phyloP scores from a whole-genome alignment of 805 yeast genomes.

The Pichia ethanolica region DNA sequence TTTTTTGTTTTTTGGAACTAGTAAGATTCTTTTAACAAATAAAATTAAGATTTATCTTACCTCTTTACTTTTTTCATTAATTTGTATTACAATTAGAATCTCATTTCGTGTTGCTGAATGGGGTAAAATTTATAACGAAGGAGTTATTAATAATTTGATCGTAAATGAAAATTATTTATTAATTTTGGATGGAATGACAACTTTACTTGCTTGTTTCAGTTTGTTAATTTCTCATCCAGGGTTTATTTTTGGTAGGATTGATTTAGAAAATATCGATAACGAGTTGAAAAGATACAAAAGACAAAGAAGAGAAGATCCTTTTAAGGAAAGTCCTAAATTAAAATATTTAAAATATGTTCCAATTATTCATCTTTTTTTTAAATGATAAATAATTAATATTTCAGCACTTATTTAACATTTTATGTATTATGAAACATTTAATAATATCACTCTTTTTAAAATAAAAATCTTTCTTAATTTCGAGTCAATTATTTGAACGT shows the following conservation, averaged over 20 bases:
- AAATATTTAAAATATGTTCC: not conserved
- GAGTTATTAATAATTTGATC: not conserved
- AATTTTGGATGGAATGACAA: not conserved
- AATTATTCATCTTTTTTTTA: not conserved
- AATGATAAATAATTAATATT: too few species aligned
- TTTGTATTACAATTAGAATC: not conserved
- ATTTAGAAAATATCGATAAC: not conserved
- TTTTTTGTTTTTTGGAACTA: not conserved
- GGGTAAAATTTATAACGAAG: not conserved
- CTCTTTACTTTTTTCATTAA: not conserved
- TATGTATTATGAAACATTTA: too few species aligned
- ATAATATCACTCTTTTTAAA: too few species aligned
- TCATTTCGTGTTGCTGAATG: slow-evolving; percentile 1
- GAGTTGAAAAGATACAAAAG: not conserved
- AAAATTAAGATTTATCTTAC: not conserved
- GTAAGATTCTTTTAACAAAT: not conserved
- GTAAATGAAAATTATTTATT: not conserved
- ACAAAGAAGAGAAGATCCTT: not conserved
- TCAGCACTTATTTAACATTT: too few species aligned
- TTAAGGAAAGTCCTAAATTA: not conserved
- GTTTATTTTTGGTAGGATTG: not conserved
- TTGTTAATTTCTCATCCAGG: not conserved
- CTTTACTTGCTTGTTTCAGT: not conserved
- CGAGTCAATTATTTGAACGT: too few species aligned
- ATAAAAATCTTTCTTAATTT: too few species aligned